These are phyloP conservation scores for Podospora tetraspora DNA, from an alignment of 495 filamentous ascomycete genomes.

Conservation along the genomic window DNA sequence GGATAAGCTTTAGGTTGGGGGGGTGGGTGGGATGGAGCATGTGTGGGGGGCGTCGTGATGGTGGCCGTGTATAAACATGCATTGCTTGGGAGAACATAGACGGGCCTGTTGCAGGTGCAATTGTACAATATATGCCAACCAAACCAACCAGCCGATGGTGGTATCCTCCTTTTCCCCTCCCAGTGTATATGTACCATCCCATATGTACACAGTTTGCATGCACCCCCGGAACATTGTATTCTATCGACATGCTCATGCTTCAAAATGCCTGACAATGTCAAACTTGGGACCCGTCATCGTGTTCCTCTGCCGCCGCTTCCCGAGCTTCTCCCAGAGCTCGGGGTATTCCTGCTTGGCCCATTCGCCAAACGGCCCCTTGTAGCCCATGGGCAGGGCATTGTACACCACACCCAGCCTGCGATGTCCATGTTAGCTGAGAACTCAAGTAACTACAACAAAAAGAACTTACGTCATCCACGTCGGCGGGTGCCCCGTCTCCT, in stretches of 20 bases:
- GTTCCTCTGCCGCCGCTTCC: slow-evolving; percentile 37
- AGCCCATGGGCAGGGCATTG: slow-evolving; percentile 59
- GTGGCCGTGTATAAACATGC: neutral
- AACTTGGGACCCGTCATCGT: slow-evolving; percentile 37
- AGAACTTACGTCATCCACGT: slow-evolving; percentile 65
- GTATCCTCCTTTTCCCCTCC: neutral
- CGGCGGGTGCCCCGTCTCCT: slow-evolving; percentile 57
- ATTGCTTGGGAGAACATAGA: neutral
- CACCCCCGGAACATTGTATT: neutral
- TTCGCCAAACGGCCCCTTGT: slow-evolving; percentile 61
- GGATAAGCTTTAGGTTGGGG: neutral
- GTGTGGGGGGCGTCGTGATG: neutral
- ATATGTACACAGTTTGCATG: neutral
- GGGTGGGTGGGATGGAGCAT: neutral
- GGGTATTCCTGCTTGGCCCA: slow-evolving; percentile 68
- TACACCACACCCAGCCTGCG: slow-evolving; percentile 64
- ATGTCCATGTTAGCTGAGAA: neutral
- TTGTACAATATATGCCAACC: slow-evolving; percentile 2
- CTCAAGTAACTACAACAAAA: neutral
- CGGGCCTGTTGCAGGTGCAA: neutral
- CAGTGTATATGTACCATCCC: slow-evolving; percentile 13
- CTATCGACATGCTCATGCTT: slow-evolving; percentile 33
- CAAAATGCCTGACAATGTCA: slow-evolving; percentile 39
- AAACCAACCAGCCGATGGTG: neutral
- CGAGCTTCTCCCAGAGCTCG: slow-evolving; percentile 60